These are phyloP conservation scores for Geotrichum macrosporum DNA, from an alignment of 1,139 yeast genomes.

Conservation along the genomic window DNA sequence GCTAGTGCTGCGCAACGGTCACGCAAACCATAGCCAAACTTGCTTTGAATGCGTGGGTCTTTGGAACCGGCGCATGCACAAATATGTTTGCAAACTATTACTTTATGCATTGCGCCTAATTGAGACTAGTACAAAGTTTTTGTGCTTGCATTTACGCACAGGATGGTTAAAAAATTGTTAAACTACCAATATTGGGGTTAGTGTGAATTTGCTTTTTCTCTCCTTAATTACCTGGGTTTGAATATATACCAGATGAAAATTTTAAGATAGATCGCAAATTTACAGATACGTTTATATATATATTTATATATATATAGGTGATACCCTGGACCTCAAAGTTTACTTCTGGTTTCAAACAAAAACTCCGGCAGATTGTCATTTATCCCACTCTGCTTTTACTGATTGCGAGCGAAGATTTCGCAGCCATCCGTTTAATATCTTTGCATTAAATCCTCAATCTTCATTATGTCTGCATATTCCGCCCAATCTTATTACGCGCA, in stretches of 20 bases:
- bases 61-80: background rate
- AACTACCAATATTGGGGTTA: background rate
- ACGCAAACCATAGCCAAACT: background rate
- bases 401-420: too few relatives aligned
- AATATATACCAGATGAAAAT: too few relatives aligned
- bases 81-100: too few relatives aligned
- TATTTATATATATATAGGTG: conserved; percentile 5
- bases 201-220: background rate
- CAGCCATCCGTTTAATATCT: background rate
- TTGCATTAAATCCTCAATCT: conserved; percentile 7
- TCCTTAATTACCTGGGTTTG: conserved; percentile 5
- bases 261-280: background rate
- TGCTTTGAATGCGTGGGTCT: background rate
- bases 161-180: background rate
- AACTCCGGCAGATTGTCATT: too few relatives aligned
- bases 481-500: conserved; percentile 20
- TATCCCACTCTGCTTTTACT: too few relatives aligned
- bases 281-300: background rate
- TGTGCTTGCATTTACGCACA: conserved; percentile 12
- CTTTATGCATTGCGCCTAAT: background rate
- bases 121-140: background rate
- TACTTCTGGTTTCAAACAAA: background rate
- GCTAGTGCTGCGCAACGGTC: background rate
- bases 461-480: conserved; percentile 21
- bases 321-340: too few relatives aligned